Base-by-base conservation (phyloP, 768 basidiomycete species). In the Leccinum subgranulosum region DNA sequence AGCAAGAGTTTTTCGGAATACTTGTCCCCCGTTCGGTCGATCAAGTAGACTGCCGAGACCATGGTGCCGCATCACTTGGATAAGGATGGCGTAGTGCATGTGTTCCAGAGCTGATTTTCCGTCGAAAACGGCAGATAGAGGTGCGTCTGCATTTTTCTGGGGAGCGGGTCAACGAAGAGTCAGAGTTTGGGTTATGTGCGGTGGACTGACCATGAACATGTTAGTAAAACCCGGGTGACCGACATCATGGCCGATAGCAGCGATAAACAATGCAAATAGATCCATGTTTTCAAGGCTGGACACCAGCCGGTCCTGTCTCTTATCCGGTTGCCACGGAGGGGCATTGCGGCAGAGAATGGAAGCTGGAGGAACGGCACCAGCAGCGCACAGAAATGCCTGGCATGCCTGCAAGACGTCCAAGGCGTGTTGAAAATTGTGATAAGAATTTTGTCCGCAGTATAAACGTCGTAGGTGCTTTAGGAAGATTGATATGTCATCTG, bases 351-450 rank as follows among this genome's bases (percentile, higher is more conserved):
- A 73, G 39, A 86, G 77, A 50, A 87, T 81, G 1, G 81, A 80
- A 9, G 91, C 78, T 2, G 90, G 84, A 3, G 97, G 97, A 0
- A 94, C 90, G 69, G 90, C 81, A 29, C 86, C 88, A 15, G 90
- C 88, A 28, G 84, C 79, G 48, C 81, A 81, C 25, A 99, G 79
- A 75, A 94, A 98, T 21, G 83, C 84, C 66, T 97, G 93, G 4
- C 86, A 84, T 0, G 95, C 94, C 69, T 99, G 97, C 21, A 98
- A 81, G 15, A 98, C 97, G 72, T 99, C 97, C 45, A 97, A 78
- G 1, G 95, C 97, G 74, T 99, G 97, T 60, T 92, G 86, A 69
- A 96, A 98, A 69, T 98, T 99, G 79, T 99, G 97, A 72, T 99
- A 99, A 27, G 90, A 88, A 74, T 98, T 98, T 57, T 87, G 85